Conservation (phyloP, 108 stramenopile genomes). For the Skeletonema potamos region DNA sequence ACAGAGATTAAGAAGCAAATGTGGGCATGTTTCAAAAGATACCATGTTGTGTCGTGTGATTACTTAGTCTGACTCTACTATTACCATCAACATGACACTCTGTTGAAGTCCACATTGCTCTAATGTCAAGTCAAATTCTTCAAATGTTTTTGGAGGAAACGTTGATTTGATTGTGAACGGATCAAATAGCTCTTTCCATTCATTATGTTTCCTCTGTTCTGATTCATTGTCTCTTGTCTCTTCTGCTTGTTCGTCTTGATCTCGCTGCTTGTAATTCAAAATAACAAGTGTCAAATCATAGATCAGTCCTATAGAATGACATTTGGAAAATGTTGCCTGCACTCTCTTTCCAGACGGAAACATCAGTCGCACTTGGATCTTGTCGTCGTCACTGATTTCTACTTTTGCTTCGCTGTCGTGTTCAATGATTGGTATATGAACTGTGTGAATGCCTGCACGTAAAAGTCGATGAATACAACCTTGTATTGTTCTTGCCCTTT, state of each 20-base stretch:
- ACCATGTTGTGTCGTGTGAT: background rate
- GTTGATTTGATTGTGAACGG: constrained; percentile 17
- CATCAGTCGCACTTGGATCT: constrained; percentile 20
- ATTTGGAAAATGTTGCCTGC: constrained; percentile 7
- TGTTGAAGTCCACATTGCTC: constrained; percentile 15
- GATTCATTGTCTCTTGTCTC: background rate
- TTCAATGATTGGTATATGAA: background rate
- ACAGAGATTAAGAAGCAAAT: background rate
- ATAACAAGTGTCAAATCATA: constrained; percentile 34
- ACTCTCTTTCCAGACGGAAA: constrained; percentile 31
- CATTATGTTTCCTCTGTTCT: background rate
- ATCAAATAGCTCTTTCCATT: constrained; percentile 26
- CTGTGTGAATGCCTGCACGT: constrained; percentile 1
- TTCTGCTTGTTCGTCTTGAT: background rate
- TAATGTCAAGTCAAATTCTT: constrained; percentile 17
- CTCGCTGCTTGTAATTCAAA: constrained; percentile 11
- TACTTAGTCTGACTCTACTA: constrained; percentile 17
- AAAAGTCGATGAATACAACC: constrained; percentile 14
- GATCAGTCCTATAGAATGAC: constrained; percentile 25
- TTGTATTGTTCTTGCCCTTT: background rate
- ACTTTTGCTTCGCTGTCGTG: background rate
- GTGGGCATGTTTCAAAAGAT: constrained; percentile 3
- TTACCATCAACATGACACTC: constrained; percentile 18
- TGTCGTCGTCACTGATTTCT: background rate
- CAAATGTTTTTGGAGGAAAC: constrained; percentile 15